Evolutionary conservation across 257 asterid genomes (phyloP), one percentile per base, ranked within the genome.

Genomic region (Voacanga thouarsii): DNA sequence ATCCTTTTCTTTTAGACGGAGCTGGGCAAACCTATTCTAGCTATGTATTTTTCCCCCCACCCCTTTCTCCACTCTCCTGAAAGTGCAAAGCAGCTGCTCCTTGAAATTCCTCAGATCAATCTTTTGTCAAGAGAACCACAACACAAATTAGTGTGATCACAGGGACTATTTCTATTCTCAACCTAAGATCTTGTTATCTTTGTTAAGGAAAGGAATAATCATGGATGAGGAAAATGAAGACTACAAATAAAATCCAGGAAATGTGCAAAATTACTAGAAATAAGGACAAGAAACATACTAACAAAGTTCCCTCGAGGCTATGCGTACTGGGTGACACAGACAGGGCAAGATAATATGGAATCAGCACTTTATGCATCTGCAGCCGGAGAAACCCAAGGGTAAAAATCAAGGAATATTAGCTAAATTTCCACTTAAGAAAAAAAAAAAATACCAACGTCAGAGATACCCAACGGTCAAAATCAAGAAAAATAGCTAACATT

Each of bases 281-380:
- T 1, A 72, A 71, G 78, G 41, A 18, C 15, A 23, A 14, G 21
- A 45, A 9, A 65, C 89, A 47, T 86, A 93, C 99, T 88, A 95
- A 76, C 80, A 95, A 83, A 49, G 98, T 93, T 78, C 99, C 99
- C 89, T 95, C 99, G 51, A 93, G 96, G 91, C 98, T 86, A 80
- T 93, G 98, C 39, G 93, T 94, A 86, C 93, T 88, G 47, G 99
- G 98, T 18, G 97, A 87, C 80, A 93, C 83, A 55, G 87, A 90
- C 50, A 95, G 92, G 47, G 99, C 90, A 69, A 93, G 88, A 84
- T 88, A 90, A 87, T 81, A 93, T 28, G 97, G 98, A 77, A 95
- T 81, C 93, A 95, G 83, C 75, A 90, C 96, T 87, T 87, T 87
- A 89, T 93, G 99, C 97, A 91, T 93, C 99, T 95, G 97, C 87